Percentiles rank a stretch among this genome's conserved stretches.
Evolutionary conservation across 2,329 filamentous ascomycete species (phyloP).

Genomic region (Elsinoe fawcettii): DNA sequence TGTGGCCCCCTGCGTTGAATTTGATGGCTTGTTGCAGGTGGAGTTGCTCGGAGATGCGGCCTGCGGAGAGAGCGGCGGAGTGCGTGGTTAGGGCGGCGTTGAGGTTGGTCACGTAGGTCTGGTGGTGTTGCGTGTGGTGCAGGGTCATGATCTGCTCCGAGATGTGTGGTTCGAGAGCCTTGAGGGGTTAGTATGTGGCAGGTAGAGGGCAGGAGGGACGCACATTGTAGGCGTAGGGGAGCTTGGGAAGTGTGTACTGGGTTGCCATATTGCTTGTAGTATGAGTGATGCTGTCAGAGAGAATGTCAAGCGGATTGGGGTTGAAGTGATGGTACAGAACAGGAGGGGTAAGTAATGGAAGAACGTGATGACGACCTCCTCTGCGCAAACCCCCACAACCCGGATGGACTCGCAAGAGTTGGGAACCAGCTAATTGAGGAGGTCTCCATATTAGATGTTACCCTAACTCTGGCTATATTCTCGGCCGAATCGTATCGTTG

Average conservation of each 20-base stretch:
- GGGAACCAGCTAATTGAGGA: background rate
- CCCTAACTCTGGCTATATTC: background rate
- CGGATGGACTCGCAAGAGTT: background rate
- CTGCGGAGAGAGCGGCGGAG: constrained; percentile 38
- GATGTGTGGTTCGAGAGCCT: constrained; percentile 67
- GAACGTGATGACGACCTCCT: background rate
- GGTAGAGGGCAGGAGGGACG: background rate
- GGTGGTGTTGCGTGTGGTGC: constrained; percentile 72
- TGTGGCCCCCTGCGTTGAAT: constrained; percentile 86
- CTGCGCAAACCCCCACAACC: constrained; percentile 1
- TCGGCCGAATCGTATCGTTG: background rate
- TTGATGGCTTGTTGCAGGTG: constrained; percentile 63
- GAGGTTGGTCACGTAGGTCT: constrained; percentile 68
- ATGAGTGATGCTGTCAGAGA: background rate
- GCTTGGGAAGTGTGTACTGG: constrained; percentile 15
- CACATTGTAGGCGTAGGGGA: constrained; percentile 17
- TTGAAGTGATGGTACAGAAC: background rate
- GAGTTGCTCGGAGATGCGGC: constrained; percentile 58
- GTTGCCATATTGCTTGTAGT: background rate
- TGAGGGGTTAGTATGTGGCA: constrained; percentile 26
- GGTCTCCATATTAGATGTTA: background rate
- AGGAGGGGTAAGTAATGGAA: background rate
- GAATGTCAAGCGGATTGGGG: background rate
- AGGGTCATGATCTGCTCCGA: constrained; percentile 73
- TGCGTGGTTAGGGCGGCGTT: constrained; percentile 59